Conservation (phyloP, 2,329 filamentous ascomycete genomes). For the Byssochlamys sp. region DNA sequence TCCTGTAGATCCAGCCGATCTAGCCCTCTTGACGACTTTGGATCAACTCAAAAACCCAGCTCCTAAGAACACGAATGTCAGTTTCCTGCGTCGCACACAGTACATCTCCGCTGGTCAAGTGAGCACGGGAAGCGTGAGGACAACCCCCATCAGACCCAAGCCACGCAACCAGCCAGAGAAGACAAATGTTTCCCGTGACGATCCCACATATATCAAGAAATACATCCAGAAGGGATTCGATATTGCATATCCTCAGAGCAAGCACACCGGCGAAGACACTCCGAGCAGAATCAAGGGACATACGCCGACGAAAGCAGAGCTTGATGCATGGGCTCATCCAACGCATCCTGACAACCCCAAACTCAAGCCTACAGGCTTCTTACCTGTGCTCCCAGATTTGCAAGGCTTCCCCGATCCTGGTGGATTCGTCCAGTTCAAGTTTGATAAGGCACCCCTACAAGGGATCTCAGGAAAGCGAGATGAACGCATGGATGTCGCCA, state of each 20-base stretch:
- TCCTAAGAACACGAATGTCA: conserved; percentile 66
- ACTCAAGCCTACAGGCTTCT: conserved; percentile 50
- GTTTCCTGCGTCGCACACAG: conserved; percentile 89
- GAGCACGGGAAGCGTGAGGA: conserved; percentile 23
- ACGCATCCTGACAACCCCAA: conserved; percentile 50
- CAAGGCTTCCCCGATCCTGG: conserved; percentile 51
- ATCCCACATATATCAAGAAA: conserved; percentile 52
- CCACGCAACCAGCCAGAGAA: conserved; percentile 18
- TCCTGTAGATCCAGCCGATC: conserved; percentile 70
- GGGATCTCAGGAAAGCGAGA: conserved; percentile 43
- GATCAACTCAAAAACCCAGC: conserved; percentile 77
- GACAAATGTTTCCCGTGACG: conserved; percentile 38
- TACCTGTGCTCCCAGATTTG: conserved; percentile 53
- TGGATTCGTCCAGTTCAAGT: conserved; percentile 52
- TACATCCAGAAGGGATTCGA: conserved; percentile 56
- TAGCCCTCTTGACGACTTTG: conserved; percentile 70
- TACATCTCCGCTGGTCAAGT: conserved; percentile 56
- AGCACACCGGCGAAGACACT: conserved; percentile 49
- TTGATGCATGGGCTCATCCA: conserved; percentile 51
- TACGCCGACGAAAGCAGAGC: conserved; percentile 44
- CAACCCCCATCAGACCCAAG: conserved; percentile 16
- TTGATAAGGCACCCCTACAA: conserved; percentile 49
- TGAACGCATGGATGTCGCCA: conserved; percentile 49
- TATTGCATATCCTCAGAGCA: conserved; percentile 53
- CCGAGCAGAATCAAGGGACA: conserved; percentile 45